phyloP scores from a whole-genome alignment of 441 rosid species.

The Gossypium aridum region DNA sequence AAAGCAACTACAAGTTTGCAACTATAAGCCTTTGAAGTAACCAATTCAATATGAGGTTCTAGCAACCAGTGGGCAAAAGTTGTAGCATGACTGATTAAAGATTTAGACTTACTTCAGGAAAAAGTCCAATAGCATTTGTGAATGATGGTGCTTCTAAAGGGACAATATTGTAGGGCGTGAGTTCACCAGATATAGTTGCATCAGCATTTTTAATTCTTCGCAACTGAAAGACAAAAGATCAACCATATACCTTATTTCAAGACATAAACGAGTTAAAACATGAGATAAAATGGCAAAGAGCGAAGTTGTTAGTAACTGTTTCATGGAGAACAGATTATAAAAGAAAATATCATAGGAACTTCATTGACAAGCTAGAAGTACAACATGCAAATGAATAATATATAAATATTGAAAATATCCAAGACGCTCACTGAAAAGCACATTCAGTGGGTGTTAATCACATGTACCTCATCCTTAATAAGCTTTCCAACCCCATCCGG shows the following conservation, averaged over 20 bases:
- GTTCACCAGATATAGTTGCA: constrained; percentile 68
- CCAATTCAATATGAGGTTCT: neutral
- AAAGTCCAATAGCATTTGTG: constrained; percentile 80
- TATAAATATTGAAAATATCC: neutral
- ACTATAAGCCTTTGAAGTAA: neutral
- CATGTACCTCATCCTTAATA: constrained; percentile 80
- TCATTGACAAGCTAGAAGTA: neutral
- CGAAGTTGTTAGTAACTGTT: neutral
- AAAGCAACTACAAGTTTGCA: neutral
- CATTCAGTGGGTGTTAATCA: constrained; percentile 19
- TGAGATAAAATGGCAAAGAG: neutral
- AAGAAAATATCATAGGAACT: neutral
- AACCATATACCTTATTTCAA: neutral
- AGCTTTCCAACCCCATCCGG: constrained; percentile 82
- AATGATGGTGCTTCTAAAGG: constrained; percentile 86
- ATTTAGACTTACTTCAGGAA: constrained; percentile 78
- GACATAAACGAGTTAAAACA: neutral
- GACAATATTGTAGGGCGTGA: constrained; percentile 80
- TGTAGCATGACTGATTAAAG: neutral
- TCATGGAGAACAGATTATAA: neutral
- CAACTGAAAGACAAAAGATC: constrained; percentile 44
- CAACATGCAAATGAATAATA: neutral
- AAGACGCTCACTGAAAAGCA: neutral
- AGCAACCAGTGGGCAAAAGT: neutral
- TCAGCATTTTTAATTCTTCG: constrained; percentile 63